Base-by-base conservation (phyloP, 768 basidiomycete species). In the Russula griseocarnosa region DNA sequence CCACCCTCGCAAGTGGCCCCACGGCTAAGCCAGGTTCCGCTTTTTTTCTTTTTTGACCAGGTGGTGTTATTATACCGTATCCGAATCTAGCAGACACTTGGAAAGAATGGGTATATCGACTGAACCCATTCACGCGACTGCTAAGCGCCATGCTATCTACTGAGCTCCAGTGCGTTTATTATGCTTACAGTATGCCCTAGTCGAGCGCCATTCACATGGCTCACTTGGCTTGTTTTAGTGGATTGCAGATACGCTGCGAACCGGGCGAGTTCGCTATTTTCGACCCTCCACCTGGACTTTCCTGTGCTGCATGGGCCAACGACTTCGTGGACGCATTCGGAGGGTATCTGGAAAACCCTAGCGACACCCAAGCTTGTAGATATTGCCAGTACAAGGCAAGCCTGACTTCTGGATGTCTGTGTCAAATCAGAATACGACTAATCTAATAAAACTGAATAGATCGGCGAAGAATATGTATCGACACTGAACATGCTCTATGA, bases 31-130 rank as follows among this genome's bases (percentile, higher is more conserved):
- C 14, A 42, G 0, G 8, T 9, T 51, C 22, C 8, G 3, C 22
- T 30, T 36, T 40, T n/a, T n/a, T n/a, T 1, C 22, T 30, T 36
- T 36, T 44, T 57, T 34, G 30, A 24, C n/a, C 30, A 63, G 62
- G 62, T 68, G 92, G 92, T 71, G 88, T 92, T 18, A 87, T 87
- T 1, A 83, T 92, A 60, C 89, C 88, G 0, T 86, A 81, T 62
- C 82, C 85, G 0, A 79, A 79, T 5, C 74, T 92, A 72, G 79
- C 80, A 11, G 71, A 72, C 32, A 91, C 90, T 79, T 91, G 87
- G 87, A 77, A 82, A 66, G 79, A 78, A n/a, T 93, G 90, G 90
- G 73, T 92, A 18, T 93, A 93, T 73, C 79, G 85, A 65, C 75
- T 88, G 9, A 77, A 78, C 51, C 90, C 91, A 0, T 90, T 85